phyloP scores from a whole-genome alignment of 23 red algal species.

The Cyanidium caldarium region DNA sequence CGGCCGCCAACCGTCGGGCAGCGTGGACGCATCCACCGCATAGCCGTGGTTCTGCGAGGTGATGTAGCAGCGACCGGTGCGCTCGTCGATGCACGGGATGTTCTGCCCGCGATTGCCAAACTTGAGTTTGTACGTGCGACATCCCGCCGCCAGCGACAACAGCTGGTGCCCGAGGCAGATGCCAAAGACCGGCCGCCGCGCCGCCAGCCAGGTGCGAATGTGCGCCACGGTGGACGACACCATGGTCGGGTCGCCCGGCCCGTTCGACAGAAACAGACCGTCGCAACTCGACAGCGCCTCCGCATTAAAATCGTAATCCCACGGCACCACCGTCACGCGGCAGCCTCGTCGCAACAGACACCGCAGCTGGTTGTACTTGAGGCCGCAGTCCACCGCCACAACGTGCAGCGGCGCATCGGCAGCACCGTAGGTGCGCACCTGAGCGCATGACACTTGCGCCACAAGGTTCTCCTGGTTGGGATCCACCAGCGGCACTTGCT shows the following conservation, averaged over 20 bases:
- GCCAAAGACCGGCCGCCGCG: constrained; percentile 66
- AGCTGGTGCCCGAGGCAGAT: constrained; percentile 98
- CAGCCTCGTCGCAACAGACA: constrained; percentile 21
- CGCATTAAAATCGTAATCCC: constrained; percentile 28
- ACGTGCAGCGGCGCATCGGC: constrained; percentile 30
- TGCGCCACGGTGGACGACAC: constrained; percentile 32
- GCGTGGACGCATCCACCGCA: constrained; percentile 35
- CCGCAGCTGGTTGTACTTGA: constrained; percentile 89
- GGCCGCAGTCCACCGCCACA: constrained; percentile 71
- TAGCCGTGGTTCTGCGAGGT: constrained; percentile 99
- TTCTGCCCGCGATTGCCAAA: constrained; percentile 97
- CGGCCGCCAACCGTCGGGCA: constrained; percentile 49
- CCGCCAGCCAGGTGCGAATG: constrained; percentile 21
- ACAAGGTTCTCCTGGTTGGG: constrained; percentile 60
- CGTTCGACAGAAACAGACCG: constrained; percentile 89
- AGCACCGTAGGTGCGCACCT: neutral
- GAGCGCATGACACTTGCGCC: constrained; percentile 51
- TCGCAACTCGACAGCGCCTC: constrained; percentile 24
- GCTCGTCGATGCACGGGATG: constrained; percentile 63
- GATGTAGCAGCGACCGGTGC: constrained; percentile 81
- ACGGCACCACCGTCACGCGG: constrained; percentile 60
- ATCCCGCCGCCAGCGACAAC: constrained; percentile 66
- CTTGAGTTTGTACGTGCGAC: constrained; percentile 82
- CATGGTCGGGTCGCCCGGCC: constrained; percentile 87
- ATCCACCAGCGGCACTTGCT: constrained; percentile 29